phyloP scores from a whole-genome alignment of 2,329 filamentous ascomycete species.

The Paradendryphiella salina region DNA sequence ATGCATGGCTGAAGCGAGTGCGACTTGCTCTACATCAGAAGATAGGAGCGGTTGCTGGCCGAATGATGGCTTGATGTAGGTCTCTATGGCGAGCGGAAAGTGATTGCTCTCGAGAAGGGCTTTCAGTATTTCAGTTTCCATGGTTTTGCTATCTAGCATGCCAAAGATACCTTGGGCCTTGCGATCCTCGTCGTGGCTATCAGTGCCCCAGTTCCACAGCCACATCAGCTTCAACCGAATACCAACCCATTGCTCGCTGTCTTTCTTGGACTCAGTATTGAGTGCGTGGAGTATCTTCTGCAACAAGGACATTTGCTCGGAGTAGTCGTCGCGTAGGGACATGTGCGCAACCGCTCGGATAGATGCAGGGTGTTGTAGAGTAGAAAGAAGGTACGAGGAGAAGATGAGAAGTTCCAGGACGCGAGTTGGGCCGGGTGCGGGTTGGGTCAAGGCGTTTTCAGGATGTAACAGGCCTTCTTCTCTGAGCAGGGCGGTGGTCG shows the following conservation, averaged over 20 bases:
- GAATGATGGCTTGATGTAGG: constrained; percentile 63
- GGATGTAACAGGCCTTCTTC: constrained; percentile 57
- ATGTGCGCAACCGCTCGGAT: constrained; percentile 59
- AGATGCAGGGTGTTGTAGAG: constrained; percentile 48
- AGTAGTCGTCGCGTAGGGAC: constrained; percentile 63
- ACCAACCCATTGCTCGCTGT: constrained; percentile 57
- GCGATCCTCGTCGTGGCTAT: constrained; percentile 48
- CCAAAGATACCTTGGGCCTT: constrained; percentile 58
- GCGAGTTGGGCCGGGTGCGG: constrained; percentile 58
- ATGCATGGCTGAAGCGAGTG: constrained; percentile 66
- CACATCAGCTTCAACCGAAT: constrained; percentile 69
- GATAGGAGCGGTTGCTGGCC: constrained; percentile 55
- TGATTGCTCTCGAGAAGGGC: constrained; percentile 64
- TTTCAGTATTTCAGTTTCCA: constrained; percentile 74
- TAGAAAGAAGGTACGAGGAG: constrained; percentile 51
- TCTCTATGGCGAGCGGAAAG: constrained; percentile 62
- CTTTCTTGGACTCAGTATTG: constrained; percentile 57
- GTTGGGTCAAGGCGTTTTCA: constrained; percentile 67
- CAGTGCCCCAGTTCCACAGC: constrained; percentile 71
- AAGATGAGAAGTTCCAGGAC: constrained; percentile 66
- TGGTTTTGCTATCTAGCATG: constrained; percentile 60
- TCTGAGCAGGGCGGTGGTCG: constrained; percentile 42
- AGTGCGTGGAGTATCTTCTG: constrained; percentile 62
- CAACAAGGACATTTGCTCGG: constrained; percentile 66
- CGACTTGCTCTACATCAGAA: constrained; percentile 60